phyloP scores from a whole-genome alignment of 2,329 filamentous ascomycete species.

The Verticillium zaregamsianum region DNA sequence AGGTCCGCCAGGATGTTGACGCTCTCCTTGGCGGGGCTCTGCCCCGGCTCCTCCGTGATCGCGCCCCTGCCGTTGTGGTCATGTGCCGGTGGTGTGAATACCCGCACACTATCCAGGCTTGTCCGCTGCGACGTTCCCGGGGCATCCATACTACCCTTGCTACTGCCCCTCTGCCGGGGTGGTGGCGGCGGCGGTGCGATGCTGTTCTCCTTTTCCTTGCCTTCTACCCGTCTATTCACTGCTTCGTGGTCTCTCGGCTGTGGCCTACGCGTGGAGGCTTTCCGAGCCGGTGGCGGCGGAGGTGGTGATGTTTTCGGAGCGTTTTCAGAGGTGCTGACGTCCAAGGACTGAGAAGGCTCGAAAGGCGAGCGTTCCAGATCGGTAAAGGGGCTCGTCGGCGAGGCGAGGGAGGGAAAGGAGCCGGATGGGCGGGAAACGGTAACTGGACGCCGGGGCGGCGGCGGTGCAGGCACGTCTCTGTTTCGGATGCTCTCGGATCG shows the following conservation, averaged over 20 bases:
- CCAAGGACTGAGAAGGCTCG: background rate
- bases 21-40: constrained; percentile 15
- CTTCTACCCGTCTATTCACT: constrained; percentile 2
- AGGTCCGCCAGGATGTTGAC: constrained; percentile 69
- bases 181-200: constrained; percentile 46
- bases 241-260: constrained; percentile 28
- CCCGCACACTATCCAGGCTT: constrained; percentile 24
- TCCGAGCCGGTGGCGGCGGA: constrained; percentile 41
- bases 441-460: constrained; percentile 48
- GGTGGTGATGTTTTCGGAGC: constrained; percentile 27
- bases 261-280: constrained; percentile 40
- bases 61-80: background rate
- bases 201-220: constrained; percentile 7
- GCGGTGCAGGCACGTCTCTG: constrained; percentile 43
- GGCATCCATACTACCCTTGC: constrained; percentile 37
- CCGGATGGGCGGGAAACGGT: constrained; percentile 27
- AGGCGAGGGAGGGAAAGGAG: background rate
- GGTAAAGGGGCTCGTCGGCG: background rate
- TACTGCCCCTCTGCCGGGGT: constrained; percentile 41
- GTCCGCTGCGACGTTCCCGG: constrained; percentile 20
- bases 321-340: background rate
- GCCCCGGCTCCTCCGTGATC: constrained; percentile 15
- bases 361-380: background rate
- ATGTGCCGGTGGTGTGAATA: constrained; percentile 1
- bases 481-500: constrained; percentile 41